Percentiles rank a stretch among this genome's conserved stretches.
phyloP scores from a whole-genome alignment of 257 asterid genomes.

The Anisodus tanguticus region DNA sequence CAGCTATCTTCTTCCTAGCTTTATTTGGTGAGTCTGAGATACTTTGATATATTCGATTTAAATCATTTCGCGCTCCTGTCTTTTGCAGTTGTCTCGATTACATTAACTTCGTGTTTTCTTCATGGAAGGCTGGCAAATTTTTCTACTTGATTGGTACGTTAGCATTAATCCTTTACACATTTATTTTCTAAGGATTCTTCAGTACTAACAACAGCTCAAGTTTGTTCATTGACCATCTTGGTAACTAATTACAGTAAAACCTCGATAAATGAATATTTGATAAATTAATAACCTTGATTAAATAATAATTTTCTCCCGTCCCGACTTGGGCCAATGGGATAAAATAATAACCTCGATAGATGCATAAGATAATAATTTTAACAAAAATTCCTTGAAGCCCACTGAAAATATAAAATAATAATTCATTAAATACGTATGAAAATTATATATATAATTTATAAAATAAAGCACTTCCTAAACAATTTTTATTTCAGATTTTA shows the following conservation, averaged over 20 bases:
- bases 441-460: too few species aligned
- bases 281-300: too few species aligned
- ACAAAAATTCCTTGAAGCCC: too few species aligned
- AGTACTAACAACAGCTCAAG: constrained; percentile 4
- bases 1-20: neutral
- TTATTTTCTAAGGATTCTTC: neutral
- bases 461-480: too few species aligned
- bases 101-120: neutral
- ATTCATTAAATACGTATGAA: too few species aligned
- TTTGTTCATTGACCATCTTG: constrained; percentile 11
- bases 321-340: too few species aligned
- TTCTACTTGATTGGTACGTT: neutral
- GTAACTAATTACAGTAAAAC: neutral
- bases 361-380: too few species aligned
- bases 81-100: neutral
- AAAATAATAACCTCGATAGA: too few species aligned
- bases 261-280: too few species aligned
- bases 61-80: neutral
- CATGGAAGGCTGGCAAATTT: neutral
- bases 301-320: too few species aligned
- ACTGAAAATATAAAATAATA: too few species aligned
- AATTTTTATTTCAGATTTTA: too few species aligned
- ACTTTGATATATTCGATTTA: neutral
- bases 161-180: neutral
- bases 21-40: neutral